These are phyloP conservation scores for Bipolaris zeicola DNA, from an alignment of 2,329 filamentous ascomycete genomes.

Conservation along the genomic window DNA sequence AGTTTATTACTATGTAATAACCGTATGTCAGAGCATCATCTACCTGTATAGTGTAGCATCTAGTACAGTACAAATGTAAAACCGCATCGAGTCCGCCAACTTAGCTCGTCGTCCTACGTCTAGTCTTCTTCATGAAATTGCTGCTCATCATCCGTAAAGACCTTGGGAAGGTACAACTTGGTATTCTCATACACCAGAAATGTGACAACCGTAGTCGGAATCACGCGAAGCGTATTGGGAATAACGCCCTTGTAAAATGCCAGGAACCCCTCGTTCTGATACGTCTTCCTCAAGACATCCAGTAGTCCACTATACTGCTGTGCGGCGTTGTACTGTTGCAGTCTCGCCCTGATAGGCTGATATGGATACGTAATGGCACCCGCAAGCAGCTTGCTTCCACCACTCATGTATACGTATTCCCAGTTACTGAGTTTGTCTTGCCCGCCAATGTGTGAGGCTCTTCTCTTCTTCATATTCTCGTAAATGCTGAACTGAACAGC, in stretches of 20 bases:
- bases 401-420: constrained; percentile 81
- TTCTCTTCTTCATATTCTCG: constrained; percentile 72
- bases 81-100: neutral
- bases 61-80: neutral
- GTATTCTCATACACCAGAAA: constrained; percentile 97
- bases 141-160: constrained; percentile 45
- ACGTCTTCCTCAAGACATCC: constrained; percentile 76
- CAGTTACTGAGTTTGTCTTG: constrained; percentile 65
- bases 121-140: constrained; percentile 42
- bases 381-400: constrained; percentile 82
- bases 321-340: constrained; percentile 88
- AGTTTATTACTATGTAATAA: no score
- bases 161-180: constrained; percentile 67
- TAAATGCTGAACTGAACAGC: constrained; percentile 97
- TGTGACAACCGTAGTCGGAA: constrained; percentile 95
- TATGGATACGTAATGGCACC: constrained; percentile 93
- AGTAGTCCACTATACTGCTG: constrained; percentile 72
- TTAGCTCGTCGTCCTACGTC: neutral
- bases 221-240: constrained; percentile 85
- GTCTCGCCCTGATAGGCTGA: constrained; percentile 83
- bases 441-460: constrained; percentile 49
- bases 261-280: constrained; percentile 74
- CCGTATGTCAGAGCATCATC: neutral
- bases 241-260: constrained; percentile 95
- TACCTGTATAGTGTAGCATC: neutral